Evolutionary conservation across 1,284 basidiomycete genomes (phyloP).

Genomic region (Cutaneotrichosporon dermatis): DNA sequence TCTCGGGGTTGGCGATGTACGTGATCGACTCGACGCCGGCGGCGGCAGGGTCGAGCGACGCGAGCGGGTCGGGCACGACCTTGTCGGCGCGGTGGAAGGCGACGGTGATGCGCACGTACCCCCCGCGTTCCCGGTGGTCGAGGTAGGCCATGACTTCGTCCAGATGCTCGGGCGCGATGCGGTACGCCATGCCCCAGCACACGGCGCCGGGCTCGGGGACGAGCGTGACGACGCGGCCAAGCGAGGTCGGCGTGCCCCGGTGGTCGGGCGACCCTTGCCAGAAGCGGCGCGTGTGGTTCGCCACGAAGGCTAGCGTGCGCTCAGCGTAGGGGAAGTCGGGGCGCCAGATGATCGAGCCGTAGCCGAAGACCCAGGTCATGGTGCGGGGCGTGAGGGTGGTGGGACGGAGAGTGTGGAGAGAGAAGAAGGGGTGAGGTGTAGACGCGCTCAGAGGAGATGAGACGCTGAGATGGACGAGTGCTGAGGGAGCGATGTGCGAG

Average conservation of each 20-base stretch:
- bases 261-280: conserved; percentile 48
- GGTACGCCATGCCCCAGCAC: conserved; percentile 21
- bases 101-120: conserved; percentile 17
- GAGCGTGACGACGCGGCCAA: conserved; percentile 45
- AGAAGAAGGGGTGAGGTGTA: background rate
- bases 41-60: background rate
- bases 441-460: background rate
- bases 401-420: background rate
- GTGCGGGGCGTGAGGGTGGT: background rate
- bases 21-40: conserved; percentile 6
- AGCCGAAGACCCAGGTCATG: conserved; percentile 18
- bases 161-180: conserved; percentile 7
- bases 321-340: conserved; percentile 17
- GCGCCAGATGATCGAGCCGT: conserved; percentile 21
- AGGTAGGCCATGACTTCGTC: conserved; percentile 19
- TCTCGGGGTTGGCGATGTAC: conserved; percentile 17
- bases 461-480: too few relatives aligned
- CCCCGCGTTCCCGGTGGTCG: conserved; percentile 21
- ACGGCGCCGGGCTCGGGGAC: conserved; percentile 19
- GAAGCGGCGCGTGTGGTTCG: conserved; percentile 49
- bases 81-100: conserved; percentile 2
- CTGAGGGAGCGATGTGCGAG: too few relatives aligned
- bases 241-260: conserved; percentile 39
- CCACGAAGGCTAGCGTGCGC: conserved; percentile 47
- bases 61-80: background rate